Evolutionary conservation across 371 early-diverging fungal species (phyloP).

Genomic region (Umbelopsis sp.): DNA sequence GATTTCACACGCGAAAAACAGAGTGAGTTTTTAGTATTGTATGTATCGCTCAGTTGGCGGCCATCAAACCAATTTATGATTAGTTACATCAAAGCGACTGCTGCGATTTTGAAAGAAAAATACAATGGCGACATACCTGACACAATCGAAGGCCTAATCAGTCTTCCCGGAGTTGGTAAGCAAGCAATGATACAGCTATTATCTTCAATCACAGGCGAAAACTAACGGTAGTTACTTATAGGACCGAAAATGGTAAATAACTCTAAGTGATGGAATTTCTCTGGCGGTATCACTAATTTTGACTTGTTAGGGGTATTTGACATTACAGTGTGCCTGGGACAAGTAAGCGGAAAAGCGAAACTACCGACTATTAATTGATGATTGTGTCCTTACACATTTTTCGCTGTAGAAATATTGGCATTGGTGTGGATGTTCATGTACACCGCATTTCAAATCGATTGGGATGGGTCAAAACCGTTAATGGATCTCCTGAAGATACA

Average conservation of each 20-base stretch:
- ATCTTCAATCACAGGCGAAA: too few relatives aligned
- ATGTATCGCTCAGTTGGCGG: neutral
- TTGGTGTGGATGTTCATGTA: slow-evolving; percentile 99
- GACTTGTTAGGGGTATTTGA: slow-evolving; percentile 69
- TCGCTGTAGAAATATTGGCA: slow-evolving; percentile 73
- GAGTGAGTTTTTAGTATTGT: slow-evolving; percentile 34
- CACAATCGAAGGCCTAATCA: slow-evolving; percentile 75
- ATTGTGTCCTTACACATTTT: too few relatives aligned
- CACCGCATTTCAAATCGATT: slow-evolving; percentile 93
- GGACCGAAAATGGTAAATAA: slow-evolving; percentile 90
- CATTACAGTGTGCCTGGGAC: slow-evolving; percentile 88
- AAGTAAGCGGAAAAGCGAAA: slow-evolving; percentile 41
- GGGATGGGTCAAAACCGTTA: slow-evolving; percentile 82
- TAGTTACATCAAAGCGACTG: slow-evolving; percentile 74
- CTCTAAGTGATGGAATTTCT: neutral
- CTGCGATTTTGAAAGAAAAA: slow-evolving; percentile 71
- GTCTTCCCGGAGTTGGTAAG: slow-evolving; percentile 89
- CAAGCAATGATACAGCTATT: neutral
- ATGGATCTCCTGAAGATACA: slow-evolving; percentile 79
- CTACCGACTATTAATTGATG: too few relatives aligned
- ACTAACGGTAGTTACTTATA: slow-evolving; percentile 1
- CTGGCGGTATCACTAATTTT: neutral
- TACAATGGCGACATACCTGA: slow-evolving; percentile 88
- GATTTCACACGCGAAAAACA: slow-evolving; percentile 91
- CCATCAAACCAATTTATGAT: neutral